phyloP scores from a whole-genome alignment of 192 early-diverging fungal genomes.

The Funneliformis mosseae region DNA sequence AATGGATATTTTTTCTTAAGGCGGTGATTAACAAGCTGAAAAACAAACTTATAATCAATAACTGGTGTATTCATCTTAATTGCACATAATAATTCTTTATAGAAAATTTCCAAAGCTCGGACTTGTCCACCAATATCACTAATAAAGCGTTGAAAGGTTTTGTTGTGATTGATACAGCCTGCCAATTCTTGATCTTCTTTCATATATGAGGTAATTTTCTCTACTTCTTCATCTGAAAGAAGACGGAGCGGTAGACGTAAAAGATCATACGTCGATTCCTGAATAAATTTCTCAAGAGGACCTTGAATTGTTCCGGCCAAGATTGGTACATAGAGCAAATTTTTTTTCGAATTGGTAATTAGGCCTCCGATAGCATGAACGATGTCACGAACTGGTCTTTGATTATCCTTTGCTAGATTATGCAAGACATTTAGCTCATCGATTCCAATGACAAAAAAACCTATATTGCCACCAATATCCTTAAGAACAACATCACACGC shows the following conservation, averaged over 20 bases:
- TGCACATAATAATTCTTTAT: background rate
- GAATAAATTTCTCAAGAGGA: background rate
- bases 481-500: background rate
- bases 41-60: too few species aligned
- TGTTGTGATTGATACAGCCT: background rate
- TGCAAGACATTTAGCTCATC: conserved; percentile 10
- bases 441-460: background rate
- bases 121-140: conserved; percentile 18
- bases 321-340: background rate
- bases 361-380: background rate
- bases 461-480: background rate
- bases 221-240: background rate
- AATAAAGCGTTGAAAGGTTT: background rate
- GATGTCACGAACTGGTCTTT: background rate
- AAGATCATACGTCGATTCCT: conserved; percentile 3
- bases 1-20: background rate
- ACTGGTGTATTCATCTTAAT: too few species aligned
- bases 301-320: conserved; percentile 20
- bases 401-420: background rate
- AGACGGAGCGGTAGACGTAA: conserved; percentile 10
- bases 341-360: background rate
- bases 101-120: conserved; percentile 8
- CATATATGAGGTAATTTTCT: background rate
- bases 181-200: background rate
- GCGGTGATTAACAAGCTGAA: too few species aligned